These are phyloP conservation scores for Bathelium albidoporum DNA, from an alignment of 495 filamentous ascomycete species.

Conservation along the genomic window DNA sequence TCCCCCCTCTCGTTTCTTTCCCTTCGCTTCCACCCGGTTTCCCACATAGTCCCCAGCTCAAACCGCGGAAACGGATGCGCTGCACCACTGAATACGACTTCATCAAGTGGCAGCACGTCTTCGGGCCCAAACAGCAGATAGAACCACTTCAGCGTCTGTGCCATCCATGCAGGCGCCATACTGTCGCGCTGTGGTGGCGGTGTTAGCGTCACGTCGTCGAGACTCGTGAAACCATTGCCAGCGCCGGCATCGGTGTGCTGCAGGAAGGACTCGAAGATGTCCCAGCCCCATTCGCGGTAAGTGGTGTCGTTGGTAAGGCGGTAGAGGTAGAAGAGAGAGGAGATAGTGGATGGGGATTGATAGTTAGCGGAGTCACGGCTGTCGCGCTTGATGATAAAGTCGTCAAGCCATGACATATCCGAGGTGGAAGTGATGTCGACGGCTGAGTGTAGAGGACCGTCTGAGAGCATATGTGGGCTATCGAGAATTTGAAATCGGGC, in stretches of 20 bases:
- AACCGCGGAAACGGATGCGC: conserved; percentile 87
- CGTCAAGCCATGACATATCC: conserved; percentile 32
- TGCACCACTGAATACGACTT: conserved; percentile 91
- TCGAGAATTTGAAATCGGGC: conserved; percentile 70
- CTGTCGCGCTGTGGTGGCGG: conserved; percentile 30
- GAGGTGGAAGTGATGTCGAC: conserved; percentile 3
- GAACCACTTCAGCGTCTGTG: conserved; percentile 96
- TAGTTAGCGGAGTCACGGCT: conserved; percentile 69
- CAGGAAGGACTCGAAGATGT: conserved; percentile 90
- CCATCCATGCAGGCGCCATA: conserved; percentile 53
- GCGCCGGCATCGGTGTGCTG: conserved; percentile 68
- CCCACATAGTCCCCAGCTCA: conserved; percentile 62
- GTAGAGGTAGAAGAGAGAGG: conserved; percentile 97
- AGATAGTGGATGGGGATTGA: conserved; percentile 92
- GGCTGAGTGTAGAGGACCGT: conserved; percentile 28
- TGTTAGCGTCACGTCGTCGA: conserved; percentile 53
- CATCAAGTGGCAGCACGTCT: conserved; percentile 72
- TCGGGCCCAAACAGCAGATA: conserved; percentile 85
- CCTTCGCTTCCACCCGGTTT: conserved; percentile 81
- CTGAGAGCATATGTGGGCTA: conserved; percentile 46
- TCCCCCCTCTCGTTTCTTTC: conserved; percentile 34
- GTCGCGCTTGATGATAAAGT: conserved; percentile 61
- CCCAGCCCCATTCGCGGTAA: conserved; percentile 96
- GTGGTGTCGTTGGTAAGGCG: conserved; percentile 84
- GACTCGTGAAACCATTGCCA: conserved; percentile 63